phyloP scores from a whole-genome alignment of 139 green algal species.

The Tetradesmus obliquus region DNA sequence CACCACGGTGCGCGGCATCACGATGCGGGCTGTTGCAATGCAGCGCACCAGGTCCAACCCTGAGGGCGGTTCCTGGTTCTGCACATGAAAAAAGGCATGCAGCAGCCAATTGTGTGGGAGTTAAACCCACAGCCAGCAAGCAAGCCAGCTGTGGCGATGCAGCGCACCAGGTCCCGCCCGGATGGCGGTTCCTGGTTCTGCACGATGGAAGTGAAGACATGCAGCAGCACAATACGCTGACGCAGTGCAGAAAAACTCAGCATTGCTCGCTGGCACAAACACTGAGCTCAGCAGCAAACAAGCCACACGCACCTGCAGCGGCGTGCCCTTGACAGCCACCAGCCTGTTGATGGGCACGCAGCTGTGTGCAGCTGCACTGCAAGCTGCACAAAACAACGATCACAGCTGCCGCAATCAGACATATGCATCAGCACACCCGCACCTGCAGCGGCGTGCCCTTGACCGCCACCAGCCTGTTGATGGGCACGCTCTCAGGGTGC shows the following conservation, averaged over 20 bases:
- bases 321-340: conserved; percentile 94
- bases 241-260: no score
- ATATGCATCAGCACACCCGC: background rate
- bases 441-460: conserved; percentile 92
- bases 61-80: conserved; percentile 61
- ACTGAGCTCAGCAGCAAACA: no score
- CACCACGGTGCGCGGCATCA: conserved; percentile 95
- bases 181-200: conserved; percentile 62
- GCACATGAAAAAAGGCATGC: background rate
- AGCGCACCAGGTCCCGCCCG: conserved; percentile 90
- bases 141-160: conserved; percentile 87
- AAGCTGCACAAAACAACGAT: background rate
- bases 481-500: conserved; percentile 97
- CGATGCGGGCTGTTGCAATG: conserved; percentile 94
- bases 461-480: conserved; percentile 97
- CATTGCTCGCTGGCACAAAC: no score
- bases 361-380: background rate
- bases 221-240: no score
- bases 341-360: conserved; percentile 97
- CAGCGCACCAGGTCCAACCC: conserved; percentile 92
- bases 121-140: background rate
- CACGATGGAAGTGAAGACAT: no score
- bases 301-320: conserved; percentile 71
- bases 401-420: background rate
- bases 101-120: background rate